Evolutionary conservation across 306 rosid genomes (phyloP), one percentile per base, ranked within the genome.

Genomic region (Urtica urens): DNA sequence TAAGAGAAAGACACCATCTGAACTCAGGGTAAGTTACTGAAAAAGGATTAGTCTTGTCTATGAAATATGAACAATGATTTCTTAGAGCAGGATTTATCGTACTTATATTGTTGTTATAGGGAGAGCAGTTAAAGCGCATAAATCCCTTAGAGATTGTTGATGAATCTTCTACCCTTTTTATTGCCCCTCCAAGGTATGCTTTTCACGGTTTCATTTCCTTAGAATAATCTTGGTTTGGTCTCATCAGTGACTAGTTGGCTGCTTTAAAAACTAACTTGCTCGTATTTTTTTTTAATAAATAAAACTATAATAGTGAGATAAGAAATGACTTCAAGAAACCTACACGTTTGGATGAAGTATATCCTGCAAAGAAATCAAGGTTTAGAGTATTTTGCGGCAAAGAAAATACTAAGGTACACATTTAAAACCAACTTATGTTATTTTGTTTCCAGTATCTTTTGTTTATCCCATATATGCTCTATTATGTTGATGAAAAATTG

Each of bases 1-100:
- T 29, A 90, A 75, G 48, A 72, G 86, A 76, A 84, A 90, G 69
- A 81, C 97, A 4, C 94, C 95, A 20, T 90, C 92, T 0, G 79
- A 85, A 69, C 80, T 90, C 47, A 63, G 80, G 63, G 77, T 78
- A 43, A 48, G 71, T 23, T 51, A 27, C 12, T 23, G 10, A 47
- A 21, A 14, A 34, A 6, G n/a, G 30, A 19, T 14, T 35, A 9
- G 4, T 8, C 7, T 54, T 48, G 30, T 40, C 26, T 30, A 10
- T 8, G 12, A 28, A 52, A 0, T 21, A 9, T 15, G 41, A 15
- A 6, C 10, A 18, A 47, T 46, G 28, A 30, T 19, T 38, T 34
- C 39, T 46, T 13, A 19, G 34, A 51, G 23, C 8, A 49, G 15
- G 34, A 23, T 16, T 59, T 5, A 16, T 46, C 3, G 23, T 47